Conservation (phyloP, 2,329 filamentous ascomycete genomes). For the Sporothrix euskadiensis region DNA sequence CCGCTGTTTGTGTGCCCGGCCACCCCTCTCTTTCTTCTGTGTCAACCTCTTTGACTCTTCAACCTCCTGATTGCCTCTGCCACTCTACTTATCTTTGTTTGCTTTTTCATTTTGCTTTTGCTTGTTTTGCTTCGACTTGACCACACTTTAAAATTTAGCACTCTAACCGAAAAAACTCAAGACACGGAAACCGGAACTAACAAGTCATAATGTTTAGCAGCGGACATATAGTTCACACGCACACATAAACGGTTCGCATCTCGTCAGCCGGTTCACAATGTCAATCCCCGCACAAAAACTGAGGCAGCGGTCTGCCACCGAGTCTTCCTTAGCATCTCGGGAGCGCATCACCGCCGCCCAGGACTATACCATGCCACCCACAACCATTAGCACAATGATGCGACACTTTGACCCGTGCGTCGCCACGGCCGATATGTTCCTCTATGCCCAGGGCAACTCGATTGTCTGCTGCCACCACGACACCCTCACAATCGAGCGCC, state of each 20-base stretch:
- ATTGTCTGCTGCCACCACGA: slow-evolving; percentile 92
- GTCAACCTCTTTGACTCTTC: not conserved
- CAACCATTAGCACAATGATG: slow-evolving; percentile 48
- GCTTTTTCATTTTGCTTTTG: slow-evolving; percentile 35
- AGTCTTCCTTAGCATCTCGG: slow-evolving; percentile 52
- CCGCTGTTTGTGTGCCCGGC: slow-evolving; percentile 9
- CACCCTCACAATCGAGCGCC: slow-evolving; percentile 81
- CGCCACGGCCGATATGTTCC: slow-evolving; percentile 84
- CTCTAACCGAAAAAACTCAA: not conserved
- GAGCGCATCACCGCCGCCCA: slow-evolving; percentile 43
- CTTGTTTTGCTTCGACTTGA: not conserved
- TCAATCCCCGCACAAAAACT: slow-evolving; percentile 55
- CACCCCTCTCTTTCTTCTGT: not conserved
- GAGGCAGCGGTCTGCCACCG: slow-evolving; percentile 61
- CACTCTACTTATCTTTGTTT: slow-evolving; percentile 27
- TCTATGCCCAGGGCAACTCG: slow-evolving; percentile 80
- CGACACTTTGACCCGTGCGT: slow-evolving; percentile 81
- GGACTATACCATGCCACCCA: slow-evolving; percentile 57
- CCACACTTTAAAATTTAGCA: not conserved
- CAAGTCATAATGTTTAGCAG: slow-evolving; percentile 4
- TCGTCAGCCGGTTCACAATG: slow-evolving; percentile 48
- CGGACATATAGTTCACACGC: not conserved
- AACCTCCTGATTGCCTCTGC: not conserved
- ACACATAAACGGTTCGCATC: not conserved
- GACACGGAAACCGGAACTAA: not conserved